These are phyloP conservation scores for Citrus sp. DNA, from an alignment of 345 rosid species.

Conservation along the genomic window DNA sequence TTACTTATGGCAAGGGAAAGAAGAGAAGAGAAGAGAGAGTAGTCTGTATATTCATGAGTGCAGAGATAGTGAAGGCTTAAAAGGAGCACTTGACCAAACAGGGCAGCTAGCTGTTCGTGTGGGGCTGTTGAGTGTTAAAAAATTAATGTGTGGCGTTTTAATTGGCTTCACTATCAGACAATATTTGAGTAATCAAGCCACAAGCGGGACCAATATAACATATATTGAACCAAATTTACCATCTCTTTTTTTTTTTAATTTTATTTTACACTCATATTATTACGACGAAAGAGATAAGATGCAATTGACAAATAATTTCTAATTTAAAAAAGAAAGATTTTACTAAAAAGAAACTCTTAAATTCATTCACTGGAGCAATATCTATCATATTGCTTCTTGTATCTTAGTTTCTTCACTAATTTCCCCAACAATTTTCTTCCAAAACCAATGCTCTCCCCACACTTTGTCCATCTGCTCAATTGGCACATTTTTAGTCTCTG, in stretches of 20 bases:
- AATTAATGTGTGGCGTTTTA: neutral
- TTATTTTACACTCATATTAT: no score
- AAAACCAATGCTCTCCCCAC: neutral
- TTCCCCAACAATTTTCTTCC: neutral
- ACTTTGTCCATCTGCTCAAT: constrained; percentile 56
- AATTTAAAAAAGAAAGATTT: no score
- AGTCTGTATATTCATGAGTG: neutral
- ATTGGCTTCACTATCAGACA: neutral
- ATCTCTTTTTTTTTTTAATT: no score
- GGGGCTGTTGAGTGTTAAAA: neutral
- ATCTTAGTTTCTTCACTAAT: neutral
- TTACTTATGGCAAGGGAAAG: neutral
- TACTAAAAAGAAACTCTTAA: neutral
- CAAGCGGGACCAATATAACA: neutral
- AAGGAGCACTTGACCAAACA: no score
- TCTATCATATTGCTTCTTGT: neutral
- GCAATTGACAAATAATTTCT: no score
- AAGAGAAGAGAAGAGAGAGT: neutral
- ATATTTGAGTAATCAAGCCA: neutral
- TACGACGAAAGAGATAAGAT: no score
- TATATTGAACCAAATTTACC: neutral
- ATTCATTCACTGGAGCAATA: neutral
- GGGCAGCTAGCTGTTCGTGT: no score
- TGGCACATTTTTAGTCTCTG: constrained; percentile 62
- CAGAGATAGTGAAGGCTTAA: neutral